Percentiles rank a stretch among this genome's conserved stretches.
phyloP scores from a whole-genome alignment of 306 rosid species.

The Elaeagnus macrophylla region DNA sequence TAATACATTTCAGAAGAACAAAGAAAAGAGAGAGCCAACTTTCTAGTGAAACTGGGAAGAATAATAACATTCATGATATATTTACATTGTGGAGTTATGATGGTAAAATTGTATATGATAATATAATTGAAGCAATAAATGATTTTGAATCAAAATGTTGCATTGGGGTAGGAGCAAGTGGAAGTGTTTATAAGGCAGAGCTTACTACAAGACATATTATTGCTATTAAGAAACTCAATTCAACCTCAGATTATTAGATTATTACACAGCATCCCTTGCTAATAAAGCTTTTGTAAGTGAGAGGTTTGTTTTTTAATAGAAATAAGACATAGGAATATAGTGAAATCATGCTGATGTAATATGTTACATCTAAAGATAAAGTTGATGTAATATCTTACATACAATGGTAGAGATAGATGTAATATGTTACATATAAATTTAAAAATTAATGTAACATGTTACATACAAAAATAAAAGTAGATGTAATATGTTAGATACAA shows the following conservation, averaged over 20 bases:
- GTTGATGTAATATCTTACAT: too few species aligned
- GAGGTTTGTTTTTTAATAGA: constrained; percentile 10
- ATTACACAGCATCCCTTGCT: too few species aligned
- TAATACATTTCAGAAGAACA: not conserved
- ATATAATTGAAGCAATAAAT: too few species aligned
- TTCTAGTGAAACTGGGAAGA: not conserved
- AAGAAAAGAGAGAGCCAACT: not conserved
- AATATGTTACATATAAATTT: too few species aligned
- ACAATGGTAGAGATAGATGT: too few species aligned
- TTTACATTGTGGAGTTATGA: not conserved
- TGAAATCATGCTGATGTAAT: constrained; percentile 11
- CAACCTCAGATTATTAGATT: accelerated
- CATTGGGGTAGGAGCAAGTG: too few species aligned
- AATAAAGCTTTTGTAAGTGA: constrained; percentile 5
- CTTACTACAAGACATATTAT: not conserved
- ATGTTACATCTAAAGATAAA: too few species aligned
- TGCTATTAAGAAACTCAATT: constrained; percentile 14
- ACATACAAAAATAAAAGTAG: too few species aligned
- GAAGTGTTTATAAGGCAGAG: too few species aligned
- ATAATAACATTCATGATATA: not conserved
- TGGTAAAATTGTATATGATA: not conserved
- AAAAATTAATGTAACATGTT: too few species aligned
- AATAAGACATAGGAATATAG: constrained; percentile 14
- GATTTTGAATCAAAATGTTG: too few species aligned
- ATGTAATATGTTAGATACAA: too few species aligned